Evolutionary conservation across 352 stramenopile species (phyloP).

Genomic region (Phytopythium sindhum): DNA sequence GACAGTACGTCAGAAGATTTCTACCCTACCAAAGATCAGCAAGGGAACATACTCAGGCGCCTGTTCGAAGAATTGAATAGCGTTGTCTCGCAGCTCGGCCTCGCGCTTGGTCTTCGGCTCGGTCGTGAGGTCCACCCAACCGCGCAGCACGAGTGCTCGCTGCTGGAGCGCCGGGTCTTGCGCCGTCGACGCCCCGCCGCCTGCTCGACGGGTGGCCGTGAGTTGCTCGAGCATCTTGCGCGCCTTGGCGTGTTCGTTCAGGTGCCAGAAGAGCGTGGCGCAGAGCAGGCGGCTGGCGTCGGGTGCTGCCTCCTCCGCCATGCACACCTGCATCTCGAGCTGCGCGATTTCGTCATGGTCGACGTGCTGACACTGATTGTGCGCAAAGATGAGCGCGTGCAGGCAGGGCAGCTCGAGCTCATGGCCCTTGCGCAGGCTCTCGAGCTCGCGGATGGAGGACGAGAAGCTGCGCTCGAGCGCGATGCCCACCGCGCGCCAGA

Average conservation of each 20-base stretch:
- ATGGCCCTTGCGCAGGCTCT: slow-evolving; percentile 69
- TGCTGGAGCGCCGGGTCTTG: slow-evolving; percentile 31
- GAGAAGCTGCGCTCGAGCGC: slow-evolving; percentile 72
- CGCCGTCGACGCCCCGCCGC: slow-evolving; percentile 11
- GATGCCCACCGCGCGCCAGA: slow-evolving; percentile 86
- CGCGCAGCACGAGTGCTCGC: slow-evolving; percentile 55
- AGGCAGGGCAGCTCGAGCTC: slow-evolving; percentile 80
- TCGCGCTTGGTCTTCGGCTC: slow-evolving; percentile 74
- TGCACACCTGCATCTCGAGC: slow-evolving; percentile 73
- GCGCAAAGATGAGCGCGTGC: slow-evolving; percentile 72
- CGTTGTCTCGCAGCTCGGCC: slow-evolving; percentile 46
- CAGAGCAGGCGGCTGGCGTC: slow-evolving; percentile 60
- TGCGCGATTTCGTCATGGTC: slow-evolving; percentile 79
- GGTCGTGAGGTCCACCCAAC: slow-evolving; percentile 71
- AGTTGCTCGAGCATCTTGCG: slow-evolving; percentile 72
- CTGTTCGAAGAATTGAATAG: slow-evolving; percentile 68
- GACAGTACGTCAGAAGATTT: neutral
- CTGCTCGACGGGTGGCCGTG: slow-evolving; percentile 15
- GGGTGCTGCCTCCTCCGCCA: slow-evolving; percentile 67
- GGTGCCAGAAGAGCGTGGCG: slow-evolving; percentile 78
- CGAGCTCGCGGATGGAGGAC: slow-evolving; percentile 82
- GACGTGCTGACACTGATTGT: slow-evolving; percentile 73
- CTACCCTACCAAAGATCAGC: neutral
- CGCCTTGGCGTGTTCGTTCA: slow-evolving; percentile 57
- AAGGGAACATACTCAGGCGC: slow-evolving; percentile 40